Conservation (phyloP, 2,329 filamentous ascomycete genomes). For the Tolypocladium endophyticum region DNA sequence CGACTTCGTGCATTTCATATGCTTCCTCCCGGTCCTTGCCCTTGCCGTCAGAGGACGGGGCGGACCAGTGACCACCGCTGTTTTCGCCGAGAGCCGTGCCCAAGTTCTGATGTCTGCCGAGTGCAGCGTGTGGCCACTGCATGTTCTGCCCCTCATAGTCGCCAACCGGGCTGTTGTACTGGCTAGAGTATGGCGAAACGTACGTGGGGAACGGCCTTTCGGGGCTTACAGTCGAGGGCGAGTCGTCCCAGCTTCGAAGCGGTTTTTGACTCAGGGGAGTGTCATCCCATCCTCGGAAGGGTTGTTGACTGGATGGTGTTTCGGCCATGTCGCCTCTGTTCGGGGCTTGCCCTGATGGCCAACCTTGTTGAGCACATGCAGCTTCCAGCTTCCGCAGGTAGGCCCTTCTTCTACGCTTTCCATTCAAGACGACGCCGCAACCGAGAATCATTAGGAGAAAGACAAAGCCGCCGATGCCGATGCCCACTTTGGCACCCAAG, state of each 20-base stretch:
- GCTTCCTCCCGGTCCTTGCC: conserved; percentile 30
- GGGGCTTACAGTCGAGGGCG: conserved; percentile 32
- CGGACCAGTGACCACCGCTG: neutral
- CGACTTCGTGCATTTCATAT: conserved; percentile 37
- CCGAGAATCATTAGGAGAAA: conserved; percentile 37
- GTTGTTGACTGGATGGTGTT: conserved; percentile 41
- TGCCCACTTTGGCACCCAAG: conserved; percentile 46
- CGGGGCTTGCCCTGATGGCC: conserved; percentile 24
- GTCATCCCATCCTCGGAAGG: conserved; percentile 41
- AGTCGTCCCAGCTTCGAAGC: conserved; percentile 41
- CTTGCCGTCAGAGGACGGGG: conserved; percentile 21
- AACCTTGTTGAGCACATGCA: conserved; percentile 26
- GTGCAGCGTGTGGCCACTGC: conserved; percentile 23
- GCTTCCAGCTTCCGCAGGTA: conserved; percentile 38
- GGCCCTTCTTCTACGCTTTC: conserved; percentile 42
- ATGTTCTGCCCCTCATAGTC: conserved; percentile 23
- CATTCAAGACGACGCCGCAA: conserved; percentile 43
- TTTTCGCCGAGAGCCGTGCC: conserved; percentile 6
- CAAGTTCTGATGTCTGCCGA: conserved; percentile 7
- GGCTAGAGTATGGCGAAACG: conserved; percentile 49
- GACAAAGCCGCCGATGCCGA: conserved; percentile 40
- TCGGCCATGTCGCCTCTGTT: conserved; percentile 15
- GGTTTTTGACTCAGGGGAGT: conserved; percentile 46
- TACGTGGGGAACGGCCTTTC: conserved; percentile 33
- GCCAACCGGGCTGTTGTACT: conserved; percentile 47